phyloP scores from a whole-genome alignment of 2,329 filamentous ascomycete species.

The Zymoseptoria passerinii region DNA sequence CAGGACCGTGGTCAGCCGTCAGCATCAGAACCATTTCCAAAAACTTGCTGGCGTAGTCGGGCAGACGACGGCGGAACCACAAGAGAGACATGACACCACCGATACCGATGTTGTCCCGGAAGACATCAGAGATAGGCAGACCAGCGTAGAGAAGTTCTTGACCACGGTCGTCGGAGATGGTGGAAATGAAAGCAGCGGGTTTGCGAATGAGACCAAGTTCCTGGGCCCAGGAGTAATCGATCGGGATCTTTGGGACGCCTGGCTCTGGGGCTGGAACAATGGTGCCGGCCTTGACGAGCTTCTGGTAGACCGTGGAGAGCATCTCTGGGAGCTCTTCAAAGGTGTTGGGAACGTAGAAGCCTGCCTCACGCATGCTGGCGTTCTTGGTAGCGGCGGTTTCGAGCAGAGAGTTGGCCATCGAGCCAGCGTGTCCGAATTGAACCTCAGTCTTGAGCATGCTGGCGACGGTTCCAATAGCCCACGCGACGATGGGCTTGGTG shows the following conservation, averaged over 20 bases:
- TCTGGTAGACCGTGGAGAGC: slow-evolving; percentile 76
- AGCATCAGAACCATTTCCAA: slow-evolving; percentile 99
- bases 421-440: slow-evolving; percentile 97
- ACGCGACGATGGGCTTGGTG: slow-evolving; percentile 97
- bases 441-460: slow-evolving; percentile 99
- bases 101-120: slow-evolving; percentile 97
- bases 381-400: slow-evolving; percentile 97
- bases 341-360: slow-evolving; percentile 87
- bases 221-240: slow-evolving; percentile 99
- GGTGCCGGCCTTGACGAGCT: slow-evolving; percentile 73
- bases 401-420: slow-evolving; percentile 97
- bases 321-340: slow-evolving; percentile 86
- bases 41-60: slow-evolving; percentile 95
- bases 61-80: slow-evolving; percentile 98
- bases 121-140: slow-evolving; percentile 99
- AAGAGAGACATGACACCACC: slow-evolving; percentile 99
- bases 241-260: slow-evolving; percentile 94
- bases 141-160: slow-evolving; percentile 98
- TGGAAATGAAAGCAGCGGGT: slow-evolving; percentile 98
- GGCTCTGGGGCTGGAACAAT: slow-evolving; percentile 85
- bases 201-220: slow-evolving; percentile 99
- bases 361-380: slow-evolving; percentile 89
- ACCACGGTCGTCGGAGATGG: slow-evolving; percentile 98
- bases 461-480: slow-evolving; percentile 98
- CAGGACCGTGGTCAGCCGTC: slow-evolving; percentile 96